Evolutionary conservation across 129 eudicot species (phyloP), one percentile per base, ranked within the genome.

Genomic region (Gnaphalium uliginosum): DNA sequence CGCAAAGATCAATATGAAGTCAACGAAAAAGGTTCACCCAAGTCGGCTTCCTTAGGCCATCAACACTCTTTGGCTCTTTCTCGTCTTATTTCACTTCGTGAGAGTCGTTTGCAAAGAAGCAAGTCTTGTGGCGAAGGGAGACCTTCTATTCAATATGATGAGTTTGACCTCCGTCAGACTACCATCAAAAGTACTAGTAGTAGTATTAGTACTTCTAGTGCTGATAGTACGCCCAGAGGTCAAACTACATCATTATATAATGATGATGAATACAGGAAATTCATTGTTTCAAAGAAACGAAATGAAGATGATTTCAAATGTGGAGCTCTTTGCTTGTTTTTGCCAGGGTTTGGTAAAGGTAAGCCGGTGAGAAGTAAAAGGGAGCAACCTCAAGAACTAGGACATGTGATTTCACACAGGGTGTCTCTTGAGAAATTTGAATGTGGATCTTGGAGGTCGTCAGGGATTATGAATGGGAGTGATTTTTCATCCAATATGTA

Each of bases 351-450:
- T 4, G 90, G 96, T 14, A 93, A 87, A 75, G 96, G 81, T 54
- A 93, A 90, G 68, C 76, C 86, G 1, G 89, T 86, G 21, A 90
- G 81, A 77, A 71, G 89, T 13, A 73, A 68, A 61, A 87, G 73
- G 73, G 81, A 63, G 11, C 67, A 78, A 53, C 66, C 48, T 1
- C 79, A 71, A 46, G 85, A 84, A 53, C 41, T 8, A n/a, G 66
- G 77, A 14, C 83, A 79, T 29, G 79, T 81, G 15, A 84, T 90
- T 51, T 93, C 96, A 8, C 85, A 76, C 29, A 83, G 83, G 30
- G 89, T 88, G 5, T 93, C 98, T 17, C 77, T 93, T 6, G 97
- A 93, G 82, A 90, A 85, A 78, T 93, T 93, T 41, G 97, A 93
- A 63, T 90, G 96, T 19, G 98, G 90, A 37, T 90, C 97, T 9